Evolutionary conservation across 2,329 filamentous ascomycete genomes (phyloP).

Genomic region (Trichophyton rubrum): DNA sequence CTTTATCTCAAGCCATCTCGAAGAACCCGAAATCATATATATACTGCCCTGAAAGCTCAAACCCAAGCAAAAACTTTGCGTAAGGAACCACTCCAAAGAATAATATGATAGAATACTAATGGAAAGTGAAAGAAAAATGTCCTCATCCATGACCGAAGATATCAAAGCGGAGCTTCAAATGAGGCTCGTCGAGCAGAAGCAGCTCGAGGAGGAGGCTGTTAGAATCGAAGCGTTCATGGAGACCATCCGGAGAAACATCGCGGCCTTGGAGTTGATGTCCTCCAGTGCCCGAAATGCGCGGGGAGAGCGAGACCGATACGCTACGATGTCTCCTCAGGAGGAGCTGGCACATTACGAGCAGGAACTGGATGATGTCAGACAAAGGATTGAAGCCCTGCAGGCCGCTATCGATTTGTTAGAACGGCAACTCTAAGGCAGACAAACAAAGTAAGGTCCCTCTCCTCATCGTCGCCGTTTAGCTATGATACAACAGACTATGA

Average conservation of each 20-base stretch:
- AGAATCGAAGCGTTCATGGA: not conserved
- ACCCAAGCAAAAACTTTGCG: too few relatives aligned
- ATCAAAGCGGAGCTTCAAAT: too few relatives aligned
- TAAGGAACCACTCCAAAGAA: too few relatives aligned
- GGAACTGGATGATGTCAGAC: not conserved
- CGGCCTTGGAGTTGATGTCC: not conserved
- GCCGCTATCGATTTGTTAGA: not conserved
- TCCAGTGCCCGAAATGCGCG: constrained; percentile 4
- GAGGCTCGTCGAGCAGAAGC: too few relatives aligned
- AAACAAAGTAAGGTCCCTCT: not conserved
- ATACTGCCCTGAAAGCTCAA: too few relatives aligned
- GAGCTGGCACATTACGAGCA: not conserved
- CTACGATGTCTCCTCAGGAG: not conserved
- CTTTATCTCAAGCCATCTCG: too few relatives aligned
- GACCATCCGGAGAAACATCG: not conserved
- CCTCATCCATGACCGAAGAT: too few relatives aligned
- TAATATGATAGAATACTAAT: too few relatives aligned
- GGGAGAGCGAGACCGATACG: not conserved
- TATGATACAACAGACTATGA: not conserved
- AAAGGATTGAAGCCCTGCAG: not conserved
- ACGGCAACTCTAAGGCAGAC: not conserved
- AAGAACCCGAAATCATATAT: too few relatives aligned
- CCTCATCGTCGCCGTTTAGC: not conserved
- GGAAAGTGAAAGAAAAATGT: too few relatives aligned
- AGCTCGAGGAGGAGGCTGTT: too few relatives aligned